Base-by-base conservation (phyloP, 2,329 filamentous ascomycete species). In the Trichoderma hamatum region DNA sequence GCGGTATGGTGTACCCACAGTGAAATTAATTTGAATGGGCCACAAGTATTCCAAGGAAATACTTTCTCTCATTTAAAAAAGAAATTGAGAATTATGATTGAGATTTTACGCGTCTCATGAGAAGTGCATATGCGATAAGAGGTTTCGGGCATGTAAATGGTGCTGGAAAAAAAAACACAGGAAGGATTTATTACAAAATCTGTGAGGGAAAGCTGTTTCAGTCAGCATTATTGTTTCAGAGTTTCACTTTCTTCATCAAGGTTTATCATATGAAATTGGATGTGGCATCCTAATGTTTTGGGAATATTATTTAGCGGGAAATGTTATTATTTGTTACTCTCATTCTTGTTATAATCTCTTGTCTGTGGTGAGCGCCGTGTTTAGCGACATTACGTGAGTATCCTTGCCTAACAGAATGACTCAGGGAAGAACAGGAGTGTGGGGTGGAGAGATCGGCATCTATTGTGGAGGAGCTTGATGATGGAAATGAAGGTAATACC, bases 1-100 rank as follows among this genome's bases (percentile, higher is more conserved):
- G 59, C 5, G 65, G 70, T 13, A 74, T 74, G 72, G 36, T 67
- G 13, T 73, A 72, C 55, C 62, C 64, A 5, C 54, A 24, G 3
- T 32, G 30, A 46, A 24, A 36, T 5, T 66, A 66, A 43, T 32
- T 21, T n/a, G 51, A 30, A 30, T 28, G 39, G 16, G 3, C 26
- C 7, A 54, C 51, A 14, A 24, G n/a, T 49, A 49, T 49, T 24
- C n/a, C 10, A 24, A 49, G n/a, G 24, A n/a, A 21, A 24, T 11
- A 49, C 10, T 49, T 49, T 46, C n/a, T n/a, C n/a, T n/a, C n/a
- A n/a, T n/a, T n/a, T n/a, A n/a, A 30, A 30, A 30, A 21, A 24
- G n/a, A 13, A n/a, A 24, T 24, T 13, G 3, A 49, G n/a, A 5
- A 9, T 30, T 30, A 49, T 3, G 43, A 13, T 24, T 21, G 21